Evolutionary conservation across 169 alveolate genomes (phyloP).

Genomic region (Babesia ovata): DNA sequence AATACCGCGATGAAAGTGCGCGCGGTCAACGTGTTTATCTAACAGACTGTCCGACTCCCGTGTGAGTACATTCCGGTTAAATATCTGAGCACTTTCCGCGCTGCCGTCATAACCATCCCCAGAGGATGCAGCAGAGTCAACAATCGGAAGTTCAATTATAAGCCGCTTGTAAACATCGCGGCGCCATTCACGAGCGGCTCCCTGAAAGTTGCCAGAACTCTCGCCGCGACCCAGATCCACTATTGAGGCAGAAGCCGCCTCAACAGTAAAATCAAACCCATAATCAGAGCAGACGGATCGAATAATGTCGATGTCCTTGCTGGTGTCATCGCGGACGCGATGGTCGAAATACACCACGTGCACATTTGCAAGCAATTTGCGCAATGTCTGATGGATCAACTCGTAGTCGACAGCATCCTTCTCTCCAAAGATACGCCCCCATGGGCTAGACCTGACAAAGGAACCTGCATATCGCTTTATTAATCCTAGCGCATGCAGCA

Average conservation of each 20-base stretch:
- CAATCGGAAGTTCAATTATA: background rate
- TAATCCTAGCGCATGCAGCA: conserved; percentile 61
- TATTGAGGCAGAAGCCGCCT: conserved; percentile 4
- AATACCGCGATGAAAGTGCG: background rate
- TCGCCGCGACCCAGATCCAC: background rate
- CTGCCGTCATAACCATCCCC: background rate
- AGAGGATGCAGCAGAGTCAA: background rate
- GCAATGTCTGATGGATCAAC: background rate
- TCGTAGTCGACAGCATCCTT: background rate
- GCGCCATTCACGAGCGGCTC: conserved; percentile 16
- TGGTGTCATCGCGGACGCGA: conserved; percentile 37
- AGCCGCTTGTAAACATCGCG: conserved; percentile 13
- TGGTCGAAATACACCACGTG: conserved; percentile 66
- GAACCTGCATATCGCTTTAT: conserved; percentile 18
- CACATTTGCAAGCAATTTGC: conserved; percentile 14
- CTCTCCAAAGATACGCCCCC: conserved; percentile 3
- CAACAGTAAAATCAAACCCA: conserved; percentile 34
- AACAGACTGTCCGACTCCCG: background rate
- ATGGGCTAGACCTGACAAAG: background rate
- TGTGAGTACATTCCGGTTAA: conserved; percentile 2
- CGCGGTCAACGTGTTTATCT: background rate
- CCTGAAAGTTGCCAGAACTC: conserved; percentile 18
- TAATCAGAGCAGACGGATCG: conserved; percentile 44
- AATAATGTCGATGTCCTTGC: conserved; percentile 39
- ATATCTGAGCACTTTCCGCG: background rate